Percentiles rank a stretch among this genome's conserved stretches.
Conservation (phyloP, 2,329 filamentous ascomycete species). For the Monosporascus sp. region DNA sequence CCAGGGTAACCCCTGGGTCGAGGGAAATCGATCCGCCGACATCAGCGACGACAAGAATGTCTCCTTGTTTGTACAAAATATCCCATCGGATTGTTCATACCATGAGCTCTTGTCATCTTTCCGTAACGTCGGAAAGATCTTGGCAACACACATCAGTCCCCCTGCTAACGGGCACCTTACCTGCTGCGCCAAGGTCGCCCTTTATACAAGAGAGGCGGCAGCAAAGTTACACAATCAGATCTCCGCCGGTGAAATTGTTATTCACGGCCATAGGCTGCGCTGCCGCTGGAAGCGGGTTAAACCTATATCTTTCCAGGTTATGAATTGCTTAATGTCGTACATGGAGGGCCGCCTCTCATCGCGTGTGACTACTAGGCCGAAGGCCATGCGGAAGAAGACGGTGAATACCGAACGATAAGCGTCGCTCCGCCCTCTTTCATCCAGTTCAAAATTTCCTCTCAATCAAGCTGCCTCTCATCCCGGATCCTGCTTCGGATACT, state of each 20-base stretch:
- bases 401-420: no score
- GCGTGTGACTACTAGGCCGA: no score
- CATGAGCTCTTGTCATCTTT: neutral
- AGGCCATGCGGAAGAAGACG: neutral
- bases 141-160: neutral
- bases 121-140: neutral
- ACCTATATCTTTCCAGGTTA: neutral
- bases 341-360: no score
- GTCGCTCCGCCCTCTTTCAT: no score
- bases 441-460: no score
- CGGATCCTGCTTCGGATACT: no score
- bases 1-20: neutral
- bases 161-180: neutral
- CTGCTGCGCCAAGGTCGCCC: neutral
- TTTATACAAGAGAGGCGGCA: neutral
- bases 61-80: neutral
- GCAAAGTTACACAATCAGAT: neutral
- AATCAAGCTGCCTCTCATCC: no score
- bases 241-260: neutral
- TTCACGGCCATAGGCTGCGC: neutral
- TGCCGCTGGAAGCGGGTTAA: neutral
- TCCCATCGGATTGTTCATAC: neutral
- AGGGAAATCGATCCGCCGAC: neutral
- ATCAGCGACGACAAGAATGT: neutral
- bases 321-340: neutral